Base-by-base conservation (phyloP, 2,329 filamentous ascomycete species). In the Apiospora sp. region DNA sequence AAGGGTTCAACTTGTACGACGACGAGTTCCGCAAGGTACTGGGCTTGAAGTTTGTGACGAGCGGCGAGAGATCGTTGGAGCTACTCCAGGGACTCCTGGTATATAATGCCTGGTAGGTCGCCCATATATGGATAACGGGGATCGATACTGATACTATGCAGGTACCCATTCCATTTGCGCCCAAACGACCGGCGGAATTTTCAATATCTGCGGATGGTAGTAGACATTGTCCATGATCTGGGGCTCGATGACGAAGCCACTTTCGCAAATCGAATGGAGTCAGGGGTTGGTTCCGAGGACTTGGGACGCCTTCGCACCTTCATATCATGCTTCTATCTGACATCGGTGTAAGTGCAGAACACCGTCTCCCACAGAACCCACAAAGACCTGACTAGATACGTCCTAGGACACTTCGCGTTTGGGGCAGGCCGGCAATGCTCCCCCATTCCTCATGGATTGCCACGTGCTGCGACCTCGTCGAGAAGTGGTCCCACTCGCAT, bases 1-100 rank as follows among this genome's bases (percentile, higher is more conserved):
- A 88, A 74, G 85, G 88, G 0, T 87, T 90, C 71, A 84, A 80
- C 19, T 80, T 88, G 3, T 89, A 91, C 64, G 89, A 90, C 41
- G 85, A 87, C 68, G 89, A 91, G 79, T 88, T 91, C 69, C 83
- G 88, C 43, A 89, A 89, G 76, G 83, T 89, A 0, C 75, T 90
- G n/a, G 87, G 85, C 1, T 81, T 88, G 64, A 90, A 88, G 77
- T 87, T 89, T 54, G 87, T 91, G 0, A 84, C 89, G 0, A 84
- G 86, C 3, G 88, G 89, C 0, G 89, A 91, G 81, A 85, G 87
- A 72, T 89, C 84, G 16, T 73, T 91, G 30, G 88, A 91, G 75
- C 75, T 91, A 22, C 78, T 91, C 1, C 87, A 90, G 74, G 89
- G 89, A 3, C 79, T 91, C 27, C 80, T 91, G 37, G 84, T 91